Base-by-base conservation (phyloP, 1,284 basidiomycete species). In the Athelia sp. region DNA sequence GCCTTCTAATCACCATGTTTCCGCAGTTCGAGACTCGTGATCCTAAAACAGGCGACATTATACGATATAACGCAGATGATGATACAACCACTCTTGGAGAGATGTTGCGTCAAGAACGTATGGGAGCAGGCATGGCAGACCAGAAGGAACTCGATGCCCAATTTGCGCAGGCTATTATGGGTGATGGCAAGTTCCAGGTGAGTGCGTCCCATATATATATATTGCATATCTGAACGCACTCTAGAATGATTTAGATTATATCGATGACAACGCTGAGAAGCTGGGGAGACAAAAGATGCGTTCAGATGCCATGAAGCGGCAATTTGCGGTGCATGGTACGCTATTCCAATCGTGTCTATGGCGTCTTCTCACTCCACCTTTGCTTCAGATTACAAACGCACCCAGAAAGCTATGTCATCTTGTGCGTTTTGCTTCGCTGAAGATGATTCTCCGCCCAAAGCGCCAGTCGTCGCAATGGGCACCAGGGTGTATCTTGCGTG, bases 251-350 rank as follows among this genome's bases (percentile, higher is more conserved):
- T 70, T 94, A 19, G 96, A 98, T 45, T 98, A 98, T 60, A 88
- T 98, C 56, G 97, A 99, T 57, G 95, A 98, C 54, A 96, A 98
- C 64, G 93, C 93, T 0, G 94, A 97, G 59, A 87, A 84, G 56
- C 78, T 99, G 0, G 93, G 91, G 26, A 76, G 93, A 53, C 87
- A 92, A 65, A 96, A 95, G 70, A 94, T 97, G 90, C 90, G 93
- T 52, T 85, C 85, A 11, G 97, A 98, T 63, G 92, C 90, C 21
- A 90, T 97, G 84, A 99, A 96, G 69, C 81, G 96, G 32, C 90
- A 94, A 56, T 99, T 98, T 65, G 97, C 97, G 14, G 92, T 99
- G 60, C 84, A 98, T 52, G 93, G 93, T 92, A 55, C 42, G 76
- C 63, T 11, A 13, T 4, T 9, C 21, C 4, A 42, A 34, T 35